These are phyloP conservation scores for Dryas octopetala DNA, from an alignment of 306 rosid genomes.

Conservation along the genomic window DNA sequence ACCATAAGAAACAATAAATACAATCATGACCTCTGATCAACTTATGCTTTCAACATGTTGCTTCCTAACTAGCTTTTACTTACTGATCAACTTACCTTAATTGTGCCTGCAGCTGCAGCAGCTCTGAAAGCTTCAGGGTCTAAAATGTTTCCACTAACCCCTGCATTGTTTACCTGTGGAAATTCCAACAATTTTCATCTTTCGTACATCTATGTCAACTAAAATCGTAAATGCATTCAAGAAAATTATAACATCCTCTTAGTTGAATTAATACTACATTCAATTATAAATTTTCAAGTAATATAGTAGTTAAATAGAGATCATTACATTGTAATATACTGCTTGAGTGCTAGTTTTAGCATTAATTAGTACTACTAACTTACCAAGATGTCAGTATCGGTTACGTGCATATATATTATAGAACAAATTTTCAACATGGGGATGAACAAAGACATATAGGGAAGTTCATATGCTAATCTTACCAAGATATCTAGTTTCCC, in stretches of 20 bases:
- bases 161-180: slow-evolving; percentile 57
- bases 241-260: too few relatives aligned
- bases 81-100: not conserved
- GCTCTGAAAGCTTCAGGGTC: slow-evolving; percentile 15
- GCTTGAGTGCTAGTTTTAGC: too few relatives aligned
- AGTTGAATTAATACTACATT: too few relatives aligned
- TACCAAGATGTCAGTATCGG: too few relatives aligned
- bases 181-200: not conserved
- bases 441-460: too few relatives aligned
- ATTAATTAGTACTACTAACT: too few relatives aligned
- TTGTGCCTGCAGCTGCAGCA: not conserved
- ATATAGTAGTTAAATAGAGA: not conserved
- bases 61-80: not conserved
- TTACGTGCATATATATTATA: too few relatives aligned
- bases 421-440: too few relatives aligned
- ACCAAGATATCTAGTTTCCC: slow-evolving; percentile 38
- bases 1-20: too few relatives aligned
- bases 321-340: not conserved
- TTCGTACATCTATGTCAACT: not conserved
- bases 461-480: not conserved
- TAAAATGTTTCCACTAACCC: slow-evolving; percentile 28
- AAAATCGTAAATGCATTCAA: not conserved
- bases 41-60: not conserved
- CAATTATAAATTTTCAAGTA: too few relatives aligned
- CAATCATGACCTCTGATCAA: not conserved